A percentile compares a stretch with the other conserved stretches of the same genome.
These are phyloP conservation scores for Bipolaris gigantea DNA, from an alignment of 2,329 filamentous ascomycete species.

Conservation along the genomic window DNA sequence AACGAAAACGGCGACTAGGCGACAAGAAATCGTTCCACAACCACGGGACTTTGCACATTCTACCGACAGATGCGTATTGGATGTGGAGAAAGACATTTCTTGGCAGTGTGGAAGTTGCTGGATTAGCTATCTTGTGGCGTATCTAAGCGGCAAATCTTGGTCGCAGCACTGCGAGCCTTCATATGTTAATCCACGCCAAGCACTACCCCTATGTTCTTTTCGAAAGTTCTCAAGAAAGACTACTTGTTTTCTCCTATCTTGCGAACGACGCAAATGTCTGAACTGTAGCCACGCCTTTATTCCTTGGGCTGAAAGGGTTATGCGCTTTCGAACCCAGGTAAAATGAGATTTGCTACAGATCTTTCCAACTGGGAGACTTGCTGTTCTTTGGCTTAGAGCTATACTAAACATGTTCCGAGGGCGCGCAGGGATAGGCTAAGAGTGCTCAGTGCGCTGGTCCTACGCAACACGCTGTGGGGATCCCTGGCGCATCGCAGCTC, in stretches of 20 bases:
- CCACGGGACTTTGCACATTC: neutral
- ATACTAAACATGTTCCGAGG: neutral
- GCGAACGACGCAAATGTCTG: neutral
- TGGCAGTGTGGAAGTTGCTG: too few species aligned
- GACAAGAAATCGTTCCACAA: neutral
- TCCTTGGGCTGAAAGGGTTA: neutral
- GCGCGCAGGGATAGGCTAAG: neutral
- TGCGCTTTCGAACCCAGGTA: neutral
- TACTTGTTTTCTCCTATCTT: neutral
- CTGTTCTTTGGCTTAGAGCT: neutral
- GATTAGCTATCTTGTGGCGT: neutral
- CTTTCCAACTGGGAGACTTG: too few species aligned
- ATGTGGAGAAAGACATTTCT: neutral
- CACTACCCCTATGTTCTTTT: neutral
- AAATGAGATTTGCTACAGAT: neutral
- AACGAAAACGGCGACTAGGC: neutral
- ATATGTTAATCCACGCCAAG: neutral
- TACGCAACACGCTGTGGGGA: neutral
- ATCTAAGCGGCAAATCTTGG: neutral
- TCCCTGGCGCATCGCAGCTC: neutral
- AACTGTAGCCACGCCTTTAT: neutral
- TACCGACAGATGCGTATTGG: neutral
- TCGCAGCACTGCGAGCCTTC: neutral
- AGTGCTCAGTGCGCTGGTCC: neutral
- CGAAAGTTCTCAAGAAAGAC: neutral